Conservation (phyloP, 2,329 filamentous ascomycete species). For the Hypoxylon sp. region DNA sequence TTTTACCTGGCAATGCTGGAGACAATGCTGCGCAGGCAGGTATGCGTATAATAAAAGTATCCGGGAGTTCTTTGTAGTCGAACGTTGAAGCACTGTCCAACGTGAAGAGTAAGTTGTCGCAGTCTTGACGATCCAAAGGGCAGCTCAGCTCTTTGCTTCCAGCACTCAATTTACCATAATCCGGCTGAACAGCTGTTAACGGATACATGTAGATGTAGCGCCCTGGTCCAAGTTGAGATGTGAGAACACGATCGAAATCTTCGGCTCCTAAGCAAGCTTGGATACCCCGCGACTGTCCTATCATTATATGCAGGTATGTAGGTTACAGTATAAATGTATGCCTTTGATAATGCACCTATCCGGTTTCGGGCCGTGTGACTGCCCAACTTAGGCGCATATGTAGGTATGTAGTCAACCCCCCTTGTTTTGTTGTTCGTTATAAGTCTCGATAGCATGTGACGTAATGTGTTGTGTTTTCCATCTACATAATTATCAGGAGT, state of each 20-base stretch:
- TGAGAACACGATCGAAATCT: too few relatives aligned
- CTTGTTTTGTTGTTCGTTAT: not conserved
- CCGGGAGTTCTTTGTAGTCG: not conserved
- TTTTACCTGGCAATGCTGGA: not conserved
- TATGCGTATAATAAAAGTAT: too few relatives aligned
- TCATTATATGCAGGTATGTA: too few relatives aligned
- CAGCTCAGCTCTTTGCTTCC: not conserved
- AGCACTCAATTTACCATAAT: not conserved
- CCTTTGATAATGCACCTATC: not conserved
- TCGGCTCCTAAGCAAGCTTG: not conserved
- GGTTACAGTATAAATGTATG: not conserved
- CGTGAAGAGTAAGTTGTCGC: not conserved
- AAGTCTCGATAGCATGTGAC: not conserved
- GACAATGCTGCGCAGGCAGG: too few relatives aligned
- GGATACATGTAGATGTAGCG: not conserved
- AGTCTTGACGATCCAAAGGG: not conserved
- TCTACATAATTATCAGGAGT: not conserved
- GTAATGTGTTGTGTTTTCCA: conserved; percentile 2
- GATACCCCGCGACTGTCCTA: not conserved
- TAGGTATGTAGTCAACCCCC: not conserved
- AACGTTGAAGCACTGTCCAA: not conserved
- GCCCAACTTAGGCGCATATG: too few relatives aligned
- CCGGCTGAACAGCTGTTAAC: not conserved
- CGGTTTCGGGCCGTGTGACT: not conserved
- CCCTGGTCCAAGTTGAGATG: not conserved